Conservation (phyloP, 2,329 filamentous ascomycete genomes). For the Cladorrhinum sp. region DNA sequence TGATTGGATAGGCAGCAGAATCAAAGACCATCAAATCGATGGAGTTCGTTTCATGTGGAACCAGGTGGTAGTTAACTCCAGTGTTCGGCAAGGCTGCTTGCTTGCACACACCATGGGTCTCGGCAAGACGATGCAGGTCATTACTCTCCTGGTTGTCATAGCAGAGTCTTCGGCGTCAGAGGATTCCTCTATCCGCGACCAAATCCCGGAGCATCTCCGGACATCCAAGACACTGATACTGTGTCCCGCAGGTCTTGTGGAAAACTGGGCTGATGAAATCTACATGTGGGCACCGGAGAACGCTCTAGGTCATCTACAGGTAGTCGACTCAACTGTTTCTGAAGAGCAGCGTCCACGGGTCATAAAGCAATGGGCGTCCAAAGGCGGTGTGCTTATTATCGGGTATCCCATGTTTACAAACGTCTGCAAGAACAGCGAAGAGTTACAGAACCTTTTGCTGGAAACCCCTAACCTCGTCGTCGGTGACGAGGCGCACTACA, state of each 20-base stretch:
- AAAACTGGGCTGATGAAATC: slow-evolving; percentile 83
- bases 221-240: slow-evolving; percentile 66
- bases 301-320: slow-evolving; percentile 54
- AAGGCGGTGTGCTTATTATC: slow-evolving; percentile 72
- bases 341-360: slow-evolving; percentile 39
- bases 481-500: slow-evolving; percentile 77
- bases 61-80: slow-evolving; percentile 63
- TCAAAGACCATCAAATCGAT: slow-evolving; percentile 77
- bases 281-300: slow-evolving; percentile 61
- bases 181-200: slow-evolving; percentile 54
- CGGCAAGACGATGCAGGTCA: slow-evolving; percentile 89
- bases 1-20: slow-evolving; percentile 57
- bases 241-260: slow-evolving; percentile 70
- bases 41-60: slow-evolving; percentile 90
- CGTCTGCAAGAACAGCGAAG: slow-evolving; percentile 36
- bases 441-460: slow-evolving; percentile 45
- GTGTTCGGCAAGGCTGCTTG: slow-evolving; percentile 68
- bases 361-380: slow-evolving; percentile 57
- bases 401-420: slow-evolving; percentile 68
- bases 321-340: slow-evolving; percentile 44
- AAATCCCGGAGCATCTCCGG: slow-evolving; percentile 66
- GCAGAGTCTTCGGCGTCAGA: slow-evolving; percentile 60
- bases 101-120: slow-evolving; percentile 89
- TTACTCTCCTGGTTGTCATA: slow-evolving; percentile 76
- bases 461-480: slow-evolving; percentile 69